These are phyloP conservation scores for Haematococcus sp. DNA, from an alignment of 139 green algal genomes.

Conservation along the genomic window DNA sequence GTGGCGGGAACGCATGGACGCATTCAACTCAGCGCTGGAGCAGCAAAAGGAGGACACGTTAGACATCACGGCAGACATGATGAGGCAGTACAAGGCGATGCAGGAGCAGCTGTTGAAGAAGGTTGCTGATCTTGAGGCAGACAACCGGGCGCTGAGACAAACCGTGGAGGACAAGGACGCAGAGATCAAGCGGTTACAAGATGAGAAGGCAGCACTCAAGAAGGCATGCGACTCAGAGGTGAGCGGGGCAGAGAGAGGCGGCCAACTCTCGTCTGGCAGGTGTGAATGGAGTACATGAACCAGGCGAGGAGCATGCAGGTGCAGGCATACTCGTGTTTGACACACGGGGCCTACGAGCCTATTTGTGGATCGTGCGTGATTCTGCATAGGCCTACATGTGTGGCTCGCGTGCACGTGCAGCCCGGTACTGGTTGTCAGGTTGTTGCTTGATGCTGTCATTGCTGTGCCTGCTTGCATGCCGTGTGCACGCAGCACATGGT, in stretches of 20 bases:
- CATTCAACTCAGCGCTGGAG: conserved; percentile 29
- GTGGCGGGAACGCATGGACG: conserved; percentile 49
- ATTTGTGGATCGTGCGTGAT: too few relatives aligned
- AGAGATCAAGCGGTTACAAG: conserved; percentile 31
- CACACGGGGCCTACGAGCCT: too few relatives aligned
- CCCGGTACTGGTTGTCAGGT: too few relatives aligned
- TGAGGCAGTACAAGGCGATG: conserved; percentile 57
- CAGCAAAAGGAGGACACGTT: conserved; percentile 54
- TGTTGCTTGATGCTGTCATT: too few relatives aligned
- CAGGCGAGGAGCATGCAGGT: background rate
- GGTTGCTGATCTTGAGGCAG: conserved; percentile 29
- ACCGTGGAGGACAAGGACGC: conserved; percentile 29
- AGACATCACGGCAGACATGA: conserved; percentile 55
- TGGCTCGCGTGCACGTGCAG: too few relatives aligned
- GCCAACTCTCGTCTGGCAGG: too few relatives aligned
- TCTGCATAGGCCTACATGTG: too few relatives aligned
- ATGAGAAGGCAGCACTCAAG: conserved; percentile 30
- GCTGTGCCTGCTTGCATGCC: too few relatives aligned
- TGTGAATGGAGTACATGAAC: too few relatives aligned
- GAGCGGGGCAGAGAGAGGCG: background rate
- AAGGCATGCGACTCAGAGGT: conserved; percentile 44
- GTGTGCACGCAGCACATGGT: too few relatives aligned
- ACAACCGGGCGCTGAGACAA: conserved; percentile 24
- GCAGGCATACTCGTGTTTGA: background rate
- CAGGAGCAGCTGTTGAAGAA: conserved; percentile 45